These are phyloP conservation scores for Candida neerlandica DNA, from an alignment of 1,139 yeast genomes.

Conservation along the genomic window DNA sequence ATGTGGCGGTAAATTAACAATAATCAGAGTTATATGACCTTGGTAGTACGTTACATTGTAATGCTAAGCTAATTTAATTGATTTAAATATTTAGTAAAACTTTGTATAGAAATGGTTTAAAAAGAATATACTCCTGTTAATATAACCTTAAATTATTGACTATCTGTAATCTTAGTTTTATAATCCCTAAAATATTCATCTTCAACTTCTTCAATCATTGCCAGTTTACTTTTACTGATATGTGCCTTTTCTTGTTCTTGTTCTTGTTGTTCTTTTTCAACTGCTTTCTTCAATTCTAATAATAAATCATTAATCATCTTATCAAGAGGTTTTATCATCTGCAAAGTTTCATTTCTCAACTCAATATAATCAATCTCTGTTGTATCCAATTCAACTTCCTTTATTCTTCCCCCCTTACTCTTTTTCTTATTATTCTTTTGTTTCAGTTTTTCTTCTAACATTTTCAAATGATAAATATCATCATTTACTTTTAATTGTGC, in stretches of 20 bases:
- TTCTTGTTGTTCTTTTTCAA: neutral
- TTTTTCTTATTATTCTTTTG: too few species aligned
- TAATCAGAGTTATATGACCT: too few species aligned
- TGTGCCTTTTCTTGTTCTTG: neutral
- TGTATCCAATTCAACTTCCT: neutral
- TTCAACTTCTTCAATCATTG: too few species aligned
- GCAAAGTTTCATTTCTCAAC: neutral
- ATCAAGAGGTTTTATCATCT: neutral
- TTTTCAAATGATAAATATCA: conserved; percentile 2
- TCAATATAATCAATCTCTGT: neutral
- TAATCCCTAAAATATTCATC: too few species aligned
- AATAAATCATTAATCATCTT: neutral
- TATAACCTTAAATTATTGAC: too few species aligned
- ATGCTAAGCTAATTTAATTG: too few species aligned
- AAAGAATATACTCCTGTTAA: too few species aligned
- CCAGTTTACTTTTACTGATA: too few species aligned
- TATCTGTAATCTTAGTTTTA: too few species aligned
- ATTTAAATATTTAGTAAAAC: too few species aligned
- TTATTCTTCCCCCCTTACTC: neutral
- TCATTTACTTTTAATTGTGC: neutral
- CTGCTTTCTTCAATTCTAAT: neutral
- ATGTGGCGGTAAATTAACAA: neutral
- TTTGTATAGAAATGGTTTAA: too few species aligned
- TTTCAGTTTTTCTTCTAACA: neutral
- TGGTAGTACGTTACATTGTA: too few species aligned